phyloP scores from a whole-genome alignment of 2,329 filamentous ascomycete genomes.

The Atkinsonella texensis region DNA sequence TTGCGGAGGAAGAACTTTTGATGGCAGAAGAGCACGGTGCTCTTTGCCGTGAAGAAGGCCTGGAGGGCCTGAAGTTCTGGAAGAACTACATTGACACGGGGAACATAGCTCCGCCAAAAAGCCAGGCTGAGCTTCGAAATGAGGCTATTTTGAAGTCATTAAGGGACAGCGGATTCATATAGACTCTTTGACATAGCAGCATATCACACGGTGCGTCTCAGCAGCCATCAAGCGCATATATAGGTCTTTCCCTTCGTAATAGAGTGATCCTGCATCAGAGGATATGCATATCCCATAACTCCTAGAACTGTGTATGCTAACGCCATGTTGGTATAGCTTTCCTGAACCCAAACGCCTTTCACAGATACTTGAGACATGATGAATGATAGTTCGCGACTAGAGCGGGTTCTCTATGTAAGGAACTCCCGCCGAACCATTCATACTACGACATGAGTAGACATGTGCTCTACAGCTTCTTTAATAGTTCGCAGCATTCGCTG shows the following conservation, averaged over 20 bases:
- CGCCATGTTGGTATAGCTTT: not conserved
- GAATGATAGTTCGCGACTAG: not conserved
- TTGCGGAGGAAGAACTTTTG: conserved; percentile 87
- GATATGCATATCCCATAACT: not conserved
- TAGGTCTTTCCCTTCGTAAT: not conserved
- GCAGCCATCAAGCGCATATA: not conserved
- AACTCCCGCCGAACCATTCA: conserved; percentile 13
- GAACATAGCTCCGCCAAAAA: conserved; percentile 20
- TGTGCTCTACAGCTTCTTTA: conserved; percentile 50
- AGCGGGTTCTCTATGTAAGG: not conserved
- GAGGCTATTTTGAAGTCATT: conserved; percentile 33
- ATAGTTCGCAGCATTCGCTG: conserved; percentile 48
- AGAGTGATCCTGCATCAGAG: not conserved
- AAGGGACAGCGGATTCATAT: conserved; percentile 28
- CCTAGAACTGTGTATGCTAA: not conserved
- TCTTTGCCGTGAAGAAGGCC: conserved; percentile 79
- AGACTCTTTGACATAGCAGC: not conserved
- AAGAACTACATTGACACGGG: conserved; percentile 56
- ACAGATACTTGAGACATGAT: too few species aligned
- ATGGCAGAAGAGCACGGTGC: conserved; percentile 91
- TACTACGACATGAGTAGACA: conserved; percentile 50
- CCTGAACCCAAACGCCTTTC: not conserved
- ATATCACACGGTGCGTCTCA: not conserved
- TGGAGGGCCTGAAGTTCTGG: conserved; percentile 91
- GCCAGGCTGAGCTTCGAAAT: conserved; percentile 19